Evolutionary conservation across 805 yeast genomes (phyloP).

Genomic region (Starmerella floricola): DNA sequence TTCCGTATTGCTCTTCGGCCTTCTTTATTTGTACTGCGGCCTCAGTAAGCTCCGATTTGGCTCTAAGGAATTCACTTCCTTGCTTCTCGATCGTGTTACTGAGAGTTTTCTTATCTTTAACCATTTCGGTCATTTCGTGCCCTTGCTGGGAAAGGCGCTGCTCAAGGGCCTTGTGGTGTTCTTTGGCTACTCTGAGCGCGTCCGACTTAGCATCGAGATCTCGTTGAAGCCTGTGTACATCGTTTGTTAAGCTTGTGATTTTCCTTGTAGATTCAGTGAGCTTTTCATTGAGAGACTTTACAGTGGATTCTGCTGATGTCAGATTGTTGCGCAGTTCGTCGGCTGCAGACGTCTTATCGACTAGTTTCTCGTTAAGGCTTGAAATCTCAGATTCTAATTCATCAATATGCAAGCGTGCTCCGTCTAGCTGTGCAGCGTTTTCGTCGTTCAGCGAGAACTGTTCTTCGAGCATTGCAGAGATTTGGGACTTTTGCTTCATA

Average conservation of each 20-base stretch:
- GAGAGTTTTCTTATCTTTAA: too few relatives aligned
- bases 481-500: background rate
- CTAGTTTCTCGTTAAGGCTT: background rate
- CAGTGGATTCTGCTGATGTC: background rate
- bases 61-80: background rate
- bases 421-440: background rate
- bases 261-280: too few relatives aligned
- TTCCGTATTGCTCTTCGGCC: background rate
- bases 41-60: background rate
- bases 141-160: too few relatives aligned
- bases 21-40: background rate
- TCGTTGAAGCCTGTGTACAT: too few relatives aligned
- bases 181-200: too few relatives aligned
- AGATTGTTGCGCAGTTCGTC: background rate
- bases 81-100: too few relatives aligned
- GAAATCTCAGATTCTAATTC: background rate
- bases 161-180: too few relatives aligned
- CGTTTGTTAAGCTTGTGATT: too few relatives aligned
- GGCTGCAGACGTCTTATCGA: background rate
- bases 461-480: constrained; percentile 3
- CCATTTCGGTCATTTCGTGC: too few relatives aligned
- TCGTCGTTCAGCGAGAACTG: constrained; percentile 1
- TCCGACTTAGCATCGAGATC: too few relatives aligned
- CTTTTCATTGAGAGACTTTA: too few relatives aligned
- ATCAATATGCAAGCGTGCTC: background rate